Evolutionary conservation across 176 grass and related monocot genomes (phyloP), one percentile per base, ranked within the genome.

Genomic region (Zea luxurians): DNA sequence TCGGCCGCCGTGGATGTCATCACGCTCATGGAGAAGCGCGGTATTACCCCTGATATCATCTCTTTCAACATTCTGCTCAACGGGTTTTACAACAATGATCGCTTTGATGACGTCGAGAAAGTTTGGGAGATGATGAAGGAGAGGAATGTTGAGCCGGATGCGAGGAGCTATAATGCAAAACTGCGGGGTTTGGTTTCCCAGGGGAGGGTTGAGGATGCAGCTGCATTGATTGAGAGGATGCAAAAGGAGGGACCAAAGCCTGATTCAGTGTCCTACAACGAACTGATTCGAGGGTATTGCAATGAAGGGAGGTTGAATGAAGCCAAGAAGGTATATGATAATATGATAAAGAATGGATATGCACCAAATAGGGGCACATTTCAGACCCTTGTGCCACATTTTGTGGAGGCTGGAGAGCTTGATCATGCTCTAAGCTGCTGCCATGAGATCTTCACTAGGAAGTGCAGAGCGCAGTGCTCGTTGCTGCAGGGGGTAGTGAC

Each of bases 101-200:
- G 16, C 11, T 11, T 84, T 18, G 61, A 84, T 15, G 87, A 77
- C 1, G 83, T 76, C 0, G 64, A 86, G 49, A 84, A 73, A 37
- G 46, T 88, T 38, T 90, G 90, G 93, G 49, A 73, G 12, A 79
- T 92, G 78, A 92, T 96, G 79, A 80, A 48, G 82, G 66, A 90
- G 84, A 88, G 78, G 71, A 83, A 83, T 87, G 1, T 88, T 48
- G 27, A 70, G 73, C 85, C 83, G 0, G 43, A 88, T 13, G 6
- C 18, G 1, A 90, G 61, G 64, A 27, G 71, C 78, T 97, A 86
- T 80, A 92, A 92, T 59, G 73, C 85, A 50, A 92, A 88, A 58
- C 15, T 97, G 38, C 75, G 88, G 45, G 80, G 80, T 47, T 75
- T 97, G 73, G 59, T 90, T 66, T 37, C 48, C 1, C 16, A 71